A percentile compares a stretch with the other conserved stretches of the same genome.
These are phyloP conservation scores for Hibiscus tridactylites DNA, from an alignment of 345 rosid genomes.

Conservation along the genomic window DNA sequence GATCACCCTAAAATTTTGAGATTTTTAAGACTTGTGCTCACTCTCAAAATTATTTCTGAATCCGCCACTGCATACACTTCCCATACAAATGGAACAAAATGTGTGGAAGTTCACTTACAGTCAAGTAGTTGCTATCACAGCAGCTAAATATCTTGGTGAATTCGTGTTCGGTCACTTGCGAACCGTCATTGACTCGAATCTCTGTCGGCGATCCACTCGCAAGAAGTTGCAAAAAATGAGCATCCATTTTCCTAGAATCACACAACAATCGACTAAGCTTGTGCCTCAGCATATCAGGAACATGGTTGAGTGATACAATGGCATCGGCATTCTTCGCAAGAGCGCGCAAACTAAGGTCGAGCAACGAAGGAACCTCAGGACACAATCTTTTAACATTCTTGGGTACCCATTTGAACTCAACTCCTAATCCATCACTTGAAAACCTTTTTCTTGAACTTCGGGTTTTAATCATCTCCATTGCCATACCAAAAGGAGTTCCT, in stretches of 20 bases:
- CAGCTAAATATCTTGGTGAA: conserved; percentile 23
- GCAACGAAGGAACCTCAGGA: conserved; percentile 18
- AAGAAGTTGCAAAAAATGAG: conserved; percentile 32
- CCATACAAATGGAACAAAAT: background rate
- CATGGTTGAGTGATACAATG: conserved; percentile 25
- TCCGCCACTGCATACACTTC: no score
- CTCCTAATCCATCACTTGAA: background rate
- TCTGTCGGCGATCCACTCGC: conserved; percentile 30
- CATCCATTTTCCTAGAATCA: conserved; percentile 19
- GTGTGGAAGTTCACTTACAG: conserved; percentile 18
- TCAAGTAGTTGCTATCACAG: conserved; percentile 23
- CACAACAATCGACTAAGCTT: conserved; percentile 22
- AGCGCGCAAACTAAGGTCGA: conserved; percentile 26
- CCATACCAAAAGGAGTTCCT: conserved; percentile 20
- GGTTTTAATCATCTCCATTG: conserved; percentile 23
- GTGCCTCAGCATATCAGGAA: conserved; percentile 36
- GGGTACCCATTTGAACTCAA: conserved; percentile 19
- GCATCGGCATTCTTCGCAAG: conserved; percentile 31
- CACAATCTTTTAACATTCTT: background rate
- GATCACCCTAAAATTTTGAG: no score
- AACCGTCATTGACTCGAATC: conserved; percentile 22
- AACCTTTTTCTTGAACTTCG: conserved; percentile 9
- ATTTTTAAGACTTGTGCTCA: no score
- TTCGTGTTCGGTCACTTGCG: conserved; percentile 23
- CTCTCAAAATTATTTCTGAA: no score